Evolutionary conservation across 768 basidiomycete genomes (phyloP).

Genomic region (Goffeauzyma gilvescens): DNA sequence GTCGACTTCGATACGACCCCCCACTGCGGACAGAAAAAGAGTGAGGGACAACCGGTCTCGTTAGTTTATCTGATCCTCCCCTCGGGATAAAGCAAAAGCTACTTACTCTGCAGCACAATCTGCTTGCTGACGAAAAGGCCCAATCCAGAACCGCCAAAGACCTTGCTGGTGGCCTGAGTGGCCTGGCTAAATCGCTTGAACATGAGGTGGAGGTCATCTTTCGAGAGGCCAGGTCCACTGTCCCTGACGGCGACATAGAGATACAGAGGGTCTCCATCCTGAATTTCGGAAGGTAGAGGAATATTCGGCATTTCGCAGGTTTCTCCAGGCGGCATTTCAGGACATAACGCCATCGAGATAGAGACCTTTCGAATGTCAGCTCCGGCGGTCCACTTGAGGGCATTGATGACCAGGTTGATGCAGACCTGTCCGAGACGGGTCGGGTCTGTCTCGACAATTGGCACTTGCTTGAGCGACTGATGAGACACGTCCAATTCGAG

Average conservation of each 20-base stretch:
- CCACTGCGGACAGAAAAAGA: constrained; percentile 17
- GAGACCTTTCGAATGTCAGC: constrained; percentile 23
- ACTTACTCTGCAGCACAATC: constrained; percentile 15
- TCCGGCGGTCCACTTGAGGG: constrained; percentile 32
- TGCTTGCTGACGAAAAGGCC: constrained; percentile 34
- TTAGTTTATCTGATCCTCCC: background rate
- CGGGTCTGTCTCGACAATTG: constrained; percentile 31
- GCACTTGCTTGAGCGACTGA: constrained; percentile 22
- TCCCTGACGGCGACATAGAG: constrained; percentile 32
- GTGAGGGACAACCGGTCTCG: background rate
- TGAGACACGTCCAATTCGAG: constrained; percentile 28
- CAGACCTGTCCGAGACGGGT: constrained; percentile 34
- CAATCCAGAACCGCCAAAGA: constrained; percentile 30
- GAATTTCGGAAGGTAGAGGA: constrained; percentile 1
- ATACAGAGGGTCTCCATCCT: constrained; percentile 17
- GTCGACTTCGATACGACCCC: constrained; percentile 32
- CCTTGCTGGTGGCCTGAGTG: constrained; percentile 15
- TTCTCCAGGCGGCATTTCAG: constrained; percentile 23
- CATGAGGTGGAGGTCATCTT: constrained; percentile 31
- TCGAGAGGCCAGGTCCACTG: constrained; percentile 33
- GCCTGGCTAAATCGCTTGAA: constrained; percentile 36
- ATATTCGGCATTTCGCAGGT: constrained; percentile 2
- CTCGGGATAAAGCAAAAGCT: background rate
- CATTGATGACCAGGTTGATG: constrained; percentile 23
- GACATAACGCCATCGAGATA: constrained; percentile 27